Evolutionary conservation across 257 asterid genomes (phyloP).

Genomic region (Capsicum rhomboideum): DNA sequence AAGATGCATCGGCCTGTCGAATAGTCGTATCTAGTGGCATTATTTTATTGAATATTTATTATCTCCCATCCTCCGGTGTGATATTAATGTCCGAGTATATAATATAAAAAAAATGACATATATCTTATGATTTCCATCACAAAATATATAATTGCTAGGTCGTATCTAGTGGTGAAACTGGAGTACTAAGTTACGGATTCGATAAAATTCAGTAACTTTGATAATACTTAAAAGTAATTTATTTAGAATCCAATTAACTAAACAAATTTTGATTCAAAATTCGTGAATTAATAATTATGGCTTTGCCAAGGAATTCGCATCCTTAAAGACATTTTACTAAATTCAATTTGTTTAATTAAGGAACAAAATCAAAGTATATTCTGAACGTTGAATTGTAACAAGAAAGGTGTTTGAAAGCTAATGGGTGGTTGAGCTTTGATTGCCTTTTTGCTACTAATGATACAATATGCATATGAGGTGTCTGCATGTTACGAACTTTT

Average conservation of each 20-base stretch:
- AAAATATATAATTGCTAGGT: too few species aligned
- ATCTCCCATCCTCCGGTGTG: neutral
- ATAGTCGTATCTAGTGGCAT: too few species aligned
- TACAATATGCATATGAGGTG: slow-evolving; percentile 3
- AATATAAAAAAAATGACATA: too few species aligned
- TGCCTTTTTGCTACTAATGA: neutral
- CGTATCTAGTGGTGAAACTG: too few species aligned
- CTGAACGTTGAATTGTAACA: neutral
- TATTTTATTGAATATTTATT: neutral
- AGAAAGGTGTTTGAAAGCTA: neutral
- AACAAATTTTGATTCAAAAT: too few species aligned
- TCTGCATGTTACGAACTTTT: neutral
- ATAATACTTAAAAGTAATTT: too few species aligned
- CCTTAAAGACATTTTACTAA: neutral
- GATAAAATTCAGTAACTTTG: too few species aligned
- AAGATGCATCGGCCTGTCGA: neutral
- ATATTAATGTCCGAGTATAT: too few species aligned
- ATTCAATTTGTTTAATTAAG: neutral
- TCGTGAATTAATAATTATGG: too few species aligned
- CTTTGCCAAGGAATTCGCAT: too few species aligned
- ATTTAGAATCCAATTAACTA: too few species aligned
- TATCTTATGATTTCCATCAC: neutral
- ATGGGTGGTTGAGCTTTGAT: slow-evolving; percentile 3
- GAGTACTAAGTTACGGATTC: too few species aligned
- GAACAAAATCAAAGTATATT: neutral